These are phyloP conservation scores for Leersia perrieri DNA, from an alignment of 176 grass and related monocot species.

Conservation along the genomic window DNA sequence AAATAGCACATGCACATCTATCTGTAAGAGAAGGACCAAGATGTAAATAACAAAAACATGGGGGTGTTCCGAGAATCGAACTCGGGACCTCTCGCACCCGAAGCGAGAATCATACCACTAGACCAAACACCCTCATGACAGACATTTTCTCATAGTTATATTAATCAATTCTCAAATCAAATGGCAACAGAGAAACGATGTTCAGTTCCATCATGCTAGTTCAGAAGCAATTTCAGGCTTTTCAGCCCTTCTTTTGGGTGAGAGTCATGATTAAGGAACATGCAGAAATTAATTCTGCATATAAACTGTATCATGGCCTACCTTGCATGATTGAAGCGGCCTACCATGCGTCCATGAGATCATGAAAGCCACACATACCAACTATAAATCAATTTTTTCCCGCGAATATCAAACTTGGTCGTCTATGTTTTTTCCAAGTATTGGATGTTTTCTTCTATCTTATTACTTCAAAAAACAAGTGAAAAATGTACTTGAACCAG, in stretches of 20 bases:
- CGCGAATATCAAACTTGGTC: neutral
- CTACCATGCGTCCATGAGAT: neutral
- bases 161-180: no score
- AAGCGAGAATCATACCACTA: conserved; percentile 99
- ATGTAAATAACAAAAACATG: neutral
- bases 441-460: neutral
- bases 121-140: conserved; percentile 93
- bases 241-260: no score
- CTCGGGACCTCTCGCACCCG: conserved; percentile 87
- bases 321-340: neutral
- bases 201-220: no score
- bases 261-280: no score
- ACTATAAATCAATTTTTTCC: neutral
- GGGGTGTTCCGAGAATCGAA: conserved; percentile 87
- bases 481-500: neutral
- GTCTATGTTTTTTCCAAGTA: neutral
- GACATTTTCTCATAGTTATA: no score
- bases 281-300: neutral
- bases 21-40: neutral
- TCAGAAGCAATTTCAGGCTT: no score
- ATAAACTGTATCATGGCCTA: neutral
- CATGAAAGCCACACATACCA: neutral
- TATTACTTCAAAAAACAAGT: neutral
- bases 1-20: neutral
- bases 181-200: no score